Evolutionary conservation across 768 basidiomycete species (phyloP).

Genomic region (Neoboletus subvelutipes): DNA sequence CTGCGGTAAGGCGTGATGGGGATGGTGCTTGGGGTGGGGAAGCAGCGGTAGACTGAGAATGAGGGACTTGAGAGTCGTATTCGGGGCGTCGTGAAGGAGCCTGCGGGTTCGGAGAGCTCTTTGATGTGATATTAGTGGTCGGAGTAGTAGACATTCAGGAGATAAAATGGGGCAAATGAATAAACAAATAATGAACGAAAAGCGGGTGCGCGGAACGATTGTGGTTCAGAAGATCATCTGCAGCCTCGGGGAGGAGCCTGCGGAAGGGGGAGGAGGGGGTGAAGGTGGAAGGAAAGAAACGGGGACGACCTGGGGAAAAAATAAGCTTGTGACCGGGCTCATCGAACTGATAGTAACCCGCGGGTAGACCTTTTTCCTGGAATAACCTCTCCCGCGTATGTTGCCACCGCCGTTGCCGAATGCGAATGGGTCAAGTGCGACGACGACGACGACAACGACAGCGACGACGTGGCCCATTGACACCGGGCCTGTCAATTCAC

Average conservation of each 20-base stretch:
- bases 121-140: constrained; percentile 25
- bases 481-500: constrained; percentile 16
- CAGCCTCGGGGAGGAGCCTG: constrained; percentile 3
- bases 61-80: constrained; percentile 16
- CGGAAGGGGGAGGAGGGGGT: neutral
- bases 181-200: constrained; percentile 29
- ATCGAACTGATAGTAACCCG: constrained; percentile 2
- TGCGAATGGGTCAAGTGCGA: neutral
- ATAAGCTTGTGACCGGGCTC: neutral
- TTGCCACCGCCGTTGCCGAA: neutral
- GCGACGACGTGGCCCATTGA: neutral
- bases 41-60: neutral
- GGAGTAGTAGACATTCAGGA: constrained; percentile 27
- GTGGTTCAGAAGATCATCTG: constrained; percentile 20
- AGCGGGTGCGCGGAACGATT: constrained; percentile 3
- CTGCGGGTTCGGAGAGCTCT: constrained; percentile 8
- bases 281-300: neutral
- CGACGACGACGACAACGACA: constrained; percentile 2
- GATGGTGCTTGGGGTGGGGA: neutral
- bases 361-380: neutral
- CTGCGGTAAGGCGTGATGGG: constrained; percentile 3
- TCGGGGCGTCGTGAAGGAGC: constrained; percentile 20
- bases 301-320: constrained; percentile 6
- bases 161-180: constrained; percentile 15
- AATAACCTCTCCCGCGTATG: neutral